Base-by-base conservation (phyloP, 345 rosid genomes). In the Rhodamnia rubescens region DNA sequence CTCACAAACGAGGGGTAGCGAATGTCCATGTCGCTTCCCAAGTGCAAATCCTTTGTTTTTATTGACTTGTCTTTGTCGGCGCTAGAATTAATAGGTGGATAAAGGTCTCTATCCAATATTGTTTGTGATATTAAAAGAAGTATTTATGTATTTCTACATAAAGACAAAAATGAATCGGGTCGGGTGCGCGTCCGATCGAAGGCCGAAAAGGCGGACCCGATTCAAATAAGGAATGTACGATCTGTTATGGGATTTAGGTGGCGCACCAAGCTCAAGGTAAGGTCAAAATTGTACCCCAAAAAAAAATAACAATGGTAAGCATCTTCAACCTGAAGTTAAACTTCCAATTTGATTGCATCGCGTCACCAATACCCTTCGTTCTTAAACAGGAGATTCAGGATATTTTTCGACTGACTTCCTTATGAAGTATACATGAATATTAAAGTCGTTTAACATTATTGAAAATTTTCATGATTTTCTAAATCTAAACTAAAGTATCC, bases 61-160 rank as follows among this genome's bases (percentile, higher is more conserved):
- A 18, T 1, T 4, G 47, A 69, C 0, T 9, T 0, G 13, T 69
- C 24, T 5, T 69, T 14, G 24, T 4, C 11, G 0, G 11, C 21
- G 20, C 24, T 32, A 0, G 7, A 18, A 69, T 32, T 69, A 22
- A 18, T 69, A 0, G 3, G 3, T 16, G 20, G 22, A 69, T 32
- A 16, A 16, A 15, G 29, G 32, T 15, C 4, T 42, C 14, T 32
- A 32, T 69, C 44, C 42, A 32, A 11, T 61, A 20, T 29, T 2
- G 0, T 27, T 61, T 27, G 40, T 1, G 5, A 61, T 18, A 32
- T 16, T 64, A 64, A 64, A 18, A 5, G 32, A 49, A 2, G 44
- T 2, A 49, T 49, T 49, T 11, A 13, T 49, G 51, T 49, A 49
- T 10, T 11, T 0, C 51, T 49, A 10, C 51, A 8, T 18, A 69